Percentiles rank a stretch among this genome's conserved stretches.
Conservation (phyloP, 2,329 filamentous ascomycete species). For the Mycosphaerella arachidis region DNA sequence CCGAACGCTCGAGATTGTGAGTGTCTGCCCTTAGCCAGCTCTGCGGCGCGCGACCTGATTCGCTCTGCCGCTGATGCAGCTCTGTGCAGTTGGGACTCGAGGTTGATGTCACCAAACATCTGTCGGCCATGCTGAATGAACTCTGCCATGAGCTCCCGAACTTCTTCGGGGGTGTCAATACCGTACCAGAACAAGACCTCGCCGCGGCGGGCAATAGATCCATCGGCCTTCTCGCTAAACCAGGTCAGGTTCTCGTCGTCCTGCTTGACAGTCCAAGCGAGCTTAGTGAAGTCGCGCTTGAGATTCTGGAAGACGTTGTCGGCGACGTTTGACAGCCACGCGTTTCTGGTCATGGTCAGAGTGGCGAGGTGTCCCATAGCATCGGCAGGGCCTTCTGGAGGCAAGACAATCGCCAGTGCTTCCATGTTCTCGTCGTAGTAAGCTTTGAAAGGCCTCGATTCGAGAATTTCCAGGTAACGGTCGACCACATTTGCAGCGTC, state of each 20-base stretch:
- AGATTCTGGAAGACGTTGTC: slow-evolving; percentile 93
- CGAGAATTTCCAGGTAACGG: slow-evolving; percentile 75
- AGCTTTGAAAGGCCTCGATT: slow-evolving; percentile 75
- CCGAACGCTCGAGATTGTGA: slow-evolving; percentile 67
- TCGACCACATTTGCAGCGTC: slow-evolving; percentile 82
- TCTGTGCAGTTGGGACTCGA: slow-evolving; percentile 77
- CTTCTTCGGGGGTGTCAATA: slow-evolving; percentile 73
- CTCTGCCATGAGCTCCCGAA: slow-evolving; percentile 76
- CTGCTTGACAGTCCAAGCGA: slow-evolving; percentile 95
- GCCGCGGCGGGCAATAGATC: slow-evolving; percentile 72
- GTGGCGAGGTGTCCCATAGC: slow-evolving; percentile 82
- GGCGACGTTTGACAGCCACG: slow-evolving; percentile 89
- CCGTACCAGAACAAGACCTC: slow-evolving; percentile 97
- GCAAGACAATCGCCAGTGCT: slow-evolving; percentile 82
- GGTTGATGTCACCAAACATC: slow-evolving; percentile 85
- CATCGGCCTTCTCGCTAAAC: slow-evolving; percentile 97
- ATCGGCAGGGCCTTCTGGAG: slow-evolving; percentile 59
- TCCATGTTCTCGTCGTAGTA: slow-evolving; percentile 96
- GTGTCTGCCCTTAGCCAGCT: slow-evolving; percentile 35
- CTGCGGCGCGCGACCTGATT: slow-evolving; percentile 47
- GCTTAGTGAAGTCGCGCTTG: slow-evolving; percentile 85
- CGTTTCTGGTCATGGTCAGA: slow-evolving; percentile 87
- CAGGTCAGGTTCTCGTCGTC: slow-evolving; percentile 95
- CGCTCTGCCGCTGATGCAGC: slow-evolving; percentile 67
- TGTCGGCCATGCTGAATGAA: slow-evolving; percentile 77